Evolutionary conservation across 192 early-diverging fungal species (phyloP), one percentile per base, ranked within the genome.

Genomic region (Mortierella claussenii): DNA sequence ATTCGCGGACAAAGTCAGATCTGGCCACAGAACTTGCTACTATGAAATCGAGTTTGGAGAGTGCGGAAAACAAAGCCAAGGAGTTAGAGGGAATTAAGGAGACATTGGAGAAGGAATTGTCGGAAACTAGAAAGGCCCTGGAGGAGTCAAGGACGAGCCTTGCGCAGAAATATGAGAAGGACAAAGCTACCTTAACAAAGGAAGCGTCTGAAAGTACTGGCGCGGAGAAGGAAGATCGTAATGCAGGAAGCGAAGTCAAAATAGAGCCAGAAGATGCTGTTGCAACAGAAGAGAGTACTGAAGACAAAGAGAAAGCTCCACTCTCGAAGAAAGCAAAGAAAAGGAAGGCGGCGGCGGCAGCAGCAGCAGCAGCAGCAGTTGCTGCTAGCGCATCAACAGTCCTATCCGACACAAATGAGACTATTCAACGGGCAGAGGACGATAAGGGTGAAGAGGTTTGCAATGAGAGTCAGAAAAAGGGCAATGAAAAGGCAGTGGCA

Each of bases 301-400:
- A 32, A 6, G 70, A 65, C 23, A 74, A 74, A 26, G 47, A 53
- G 3, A 66, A 65, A 31, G 48, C 48, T 21, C 70, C 63, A 12
- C 59, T 61, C 3, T 76, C 73, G 4, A 76, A 76, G 53, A 76
- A 76, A 23, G 57, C 51, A 21, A 54, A 49, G 34, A 76, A 76
- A 50, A 62, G 49, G 18, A 76, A 76, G 47, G 73, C 63, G 26
- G 60, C 60, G 0, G 61, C 30, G 12, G 57, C 37, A 10, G 56
- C 60, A 18, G 55, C 40, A 5, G 61, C 61, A n/a, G 45, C 60
- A 13, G 67, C 48, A 0, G 57, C 56, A n/a, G 58, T 34, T 7
- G 40, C 56, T 1, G 57, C 10, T 11, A 33, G 37, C 12, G 49
- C 46, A 23, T 32, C 50, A 30, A 44, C 46, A 34, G n/a, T n/a